Evolutionary conservation across 1,139 yeast genomes (phyloP).

Genomic region (Yamadazyma oceani): DNA sequence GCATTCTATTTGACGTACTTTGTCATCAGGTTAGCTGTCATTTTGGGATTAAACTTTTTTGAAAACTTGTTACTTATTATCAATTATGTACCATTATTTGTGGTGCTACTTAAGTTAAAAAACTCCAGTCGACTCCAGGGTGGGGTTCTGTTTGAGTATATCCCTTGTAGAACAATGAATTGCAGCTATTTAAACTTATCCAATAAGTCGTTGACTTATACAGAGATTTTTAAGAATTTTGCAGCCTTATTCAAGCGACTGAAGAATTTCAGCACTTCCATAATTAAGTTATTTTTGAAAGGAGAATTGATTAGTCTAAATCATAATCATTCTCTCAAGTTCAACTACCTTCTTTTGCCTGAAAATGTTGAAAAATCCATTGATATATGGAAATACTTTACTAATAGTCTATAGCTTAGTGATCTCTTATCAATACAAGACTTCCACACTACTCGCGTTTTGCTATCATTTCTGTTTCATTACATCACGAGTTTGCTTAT

Average conservation of each 20-base stretch:
- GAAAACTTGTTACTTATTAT: conserved; percentile 65
- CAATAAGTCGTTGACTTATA: conserved; percentile 41
- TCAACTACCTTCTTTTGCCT: conserved; percentile 45
- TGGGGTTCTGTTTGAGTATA: conserved; percentile 56
- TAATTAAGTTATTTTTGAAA: conserved; percentile 27
- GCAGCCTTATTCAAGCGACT: conserved; percentile 30
- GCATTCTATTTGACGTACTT: conserved; percentile 84
- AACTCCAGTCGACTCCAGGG: conserved; percentile 90
- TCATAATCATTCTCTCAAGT: conserved; percentile 33
- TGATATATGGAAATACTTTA: conserved; percentile 31
- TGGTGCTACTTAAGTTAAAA: conserved; percentile 72
- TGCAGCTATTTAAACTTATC: conserved; percentile 31
- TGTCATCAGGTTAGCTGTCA: conserved; percentile 50
- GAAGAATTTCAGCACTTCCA: conserved; percentile 30
- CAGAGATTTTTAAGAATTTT: conserved; percentile 39
- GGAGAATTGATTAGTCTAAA: conserved; percentile 35
- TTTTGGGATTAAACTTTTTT: conserved; percentile 50
- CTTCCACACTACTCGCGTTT: no score
- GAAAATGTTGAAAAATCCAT: conserved; percentile 31
- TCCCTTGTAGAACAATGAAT: conserved; percentile 8
- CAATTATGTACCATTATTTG: conserved; percentile 87
- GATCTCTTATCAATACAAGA: conserved; percentile 3
- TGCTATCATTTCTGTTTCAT: no score
- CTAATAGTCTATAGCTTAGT: neutral
- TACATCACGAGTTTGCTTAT: no score